Base-by-base conservation (phyloP, 2,329 filamentous ascomycete species). In the Phaeosphaeriaceae sp. region DNA sequence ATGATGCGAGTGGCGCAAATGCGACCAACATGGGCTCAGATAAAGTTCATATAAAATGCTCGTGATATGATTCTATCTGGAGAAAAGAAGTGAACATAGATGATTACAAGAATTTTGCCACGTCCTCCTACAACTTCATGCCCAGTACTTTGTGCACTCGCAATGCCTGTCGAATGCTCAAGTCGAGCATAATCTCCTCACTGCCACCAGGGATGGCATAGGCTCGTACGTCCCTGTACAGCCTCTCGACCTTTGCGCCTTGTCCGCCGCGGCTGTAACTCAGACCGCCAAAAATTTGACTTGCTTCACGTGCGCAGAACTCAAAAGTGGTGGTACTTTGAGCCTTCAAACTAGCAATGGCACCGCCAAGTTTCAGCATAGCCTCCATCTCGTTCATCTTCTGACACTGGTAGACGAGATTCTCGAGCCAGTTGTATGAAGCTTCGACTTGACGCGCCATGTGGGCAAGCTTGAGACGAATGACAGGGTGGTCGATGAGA, bases 391-490 rank as follows among this genome's bases (percentile, higher is more conserved):
- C 93, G 63, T 88, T 88, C 94, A 98, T 98, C 80, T 88, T 88
- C 80, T 93, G 82, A 82, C 92, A 95, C 81, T 99, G 95, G 84
- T 88, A 97, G 78, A 98, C 89, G 62, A 98, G 82, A 77, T 92
- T 96, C 84, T 99, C 95, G 57, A 98, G 87, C 95, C 95, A 99
- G 80, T 91, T 91, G 82, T 95, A 95, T n/a, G 89, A 91, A 22
- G 95, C 93, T 81, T 99, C 95, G 78, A 98, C 96, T 82, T 98
- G 95, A 56, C 95, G 89, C 2, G 93, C 94, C 95, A 99, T 99
- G 80, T 98, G 91, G 1, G 95, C 95, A 45, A 99, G 90, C 84
- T 98, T 98, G 82, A 97, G 88, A 11, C 95, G 92, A 80, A 98
- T 98, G 70, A 98, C 95, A 3, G 94, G 92, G 80, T 99, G 95